Evolutionary conservation across 768 basidiomycete genomes (phyloP).

Genomic region (Jaapia argillacea): DNA sequence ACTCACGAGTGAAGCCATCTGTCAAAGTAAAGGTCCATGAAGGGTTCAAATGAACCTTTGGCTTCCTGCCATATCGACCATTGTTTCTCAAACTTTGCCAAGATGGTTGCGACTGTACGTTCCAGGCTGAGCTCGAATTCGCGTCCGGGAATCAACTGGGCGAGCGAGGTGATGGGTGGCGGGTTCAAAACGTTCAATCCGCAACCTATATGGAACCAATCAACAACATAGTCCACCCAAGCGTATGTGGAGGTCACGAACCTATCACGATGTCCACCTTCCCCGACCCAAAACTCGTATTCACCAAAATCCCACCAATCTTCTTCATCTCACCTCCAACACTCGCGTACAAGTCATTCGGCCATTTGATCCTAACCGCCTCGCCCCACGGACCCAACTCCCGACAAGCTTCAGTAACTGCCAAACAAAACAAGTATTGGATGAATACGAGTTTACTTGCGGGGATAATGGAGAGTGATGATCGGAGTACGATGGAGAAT

Average conservation of each 20-base stretch:
- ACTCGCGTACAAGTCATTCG: slow-evolving; percentile 87
- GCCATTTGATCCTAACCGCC: slow-evolving; percentile 84
- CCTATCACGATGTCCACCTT: slow-evolving; percentile 76
- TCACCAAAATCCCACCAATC: slow-evolving; percentile 88
- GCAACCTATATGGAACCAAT: slow-evolving; percentile 58
- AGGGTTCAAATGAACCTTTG: slow-evolving; percentile 67
- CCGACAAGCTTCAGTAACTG: slow-evolving; percentile 80
- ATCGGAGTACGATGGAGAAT: slow-evolving; percentile 66
- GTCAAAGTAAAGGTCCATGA: slow-evolving; percentile 68
- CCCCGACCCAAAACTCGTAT: slow-evolving; percentile 69
- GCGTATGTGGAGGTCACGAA: slow-evolving; percentile 30
- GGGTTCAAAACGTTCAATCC: slow-evolving; percentile 82
- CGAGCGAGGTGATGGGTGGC: slow-evolving; percentile 74
- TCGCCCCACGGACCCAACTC: slow-evolving; percentile 41
- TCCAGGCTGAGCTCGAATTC: slow-evolving; percentile 52
- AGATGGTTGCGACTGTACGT: slow-evolving; percentile 59
- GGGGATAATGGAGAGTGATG: slow-evolving; percentile 40
- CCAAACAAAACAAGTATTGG: slow-evolving; percentile 87
- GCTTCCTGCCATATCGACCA: slow-evolving; percentile 64
- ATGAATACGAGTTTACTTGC: slow-evolving; percentile 75
- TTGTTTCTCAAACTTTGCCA: slow-evolving; percentile 68
- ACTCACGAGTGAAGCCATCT: slow-evolving; percentile 92
- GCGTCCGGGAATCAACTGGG: slow-evolving; percentile 43
- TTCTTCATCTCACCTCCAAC: slow-evolving; percentile 53
- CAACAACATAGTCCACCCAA: too few species aligned